Percentiles rank a stretch among this genome's conserved stretches.
Conservation (phyloP, 768 basidiomycete species). For the Peribolospora kevripleyi region DNA sequence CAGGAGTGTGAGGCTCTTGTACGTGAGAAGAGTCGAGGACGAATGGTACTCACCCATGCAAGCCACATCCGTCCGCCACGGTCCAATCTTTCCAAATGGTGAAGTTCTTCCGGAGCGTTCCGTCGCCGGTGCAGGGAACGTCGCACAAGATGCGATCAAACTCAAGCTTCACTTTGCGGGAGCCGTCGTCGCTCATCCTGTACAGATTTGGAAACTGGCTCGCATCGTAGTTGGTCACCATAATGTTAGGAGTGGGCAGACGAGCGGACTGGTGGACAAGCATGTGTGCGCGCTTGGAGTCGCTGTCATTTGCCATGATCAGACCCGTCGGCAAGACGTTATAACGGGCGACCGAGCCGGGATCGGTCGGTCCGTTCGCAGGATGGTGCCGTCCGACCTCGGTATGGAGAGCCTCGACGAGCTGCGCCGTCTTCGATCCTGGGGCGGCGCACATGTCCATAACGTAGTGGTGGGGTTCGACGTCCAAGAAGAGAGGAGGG, state of each 20-base stretch:
- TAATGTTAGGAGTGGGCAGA: constrained; percentile 66
- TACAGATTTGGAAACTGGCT: constrained; percentile 43
- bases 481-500: constrained; percentile 82
- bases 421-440: constrained; percentile 93
- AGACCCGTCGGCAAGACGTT: constrained; percentile 44
- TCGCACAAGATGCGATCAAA: constrained; percentile 91
- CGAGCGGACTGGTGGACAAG: constrained; percentile 94
- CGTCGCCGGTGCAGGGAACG: constrained; percentile 94
- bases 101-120: constrained; percentile 78
- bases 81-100: constrained; percentile 89
- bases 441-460: constrained; percentile 97
- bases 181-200: neutral
- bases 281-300: constrained; percentile 78
- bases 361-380: constrained; percentile 15
- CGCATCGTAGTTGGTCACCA: constrained; percentile 93
- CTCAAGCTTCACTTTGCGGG: constrained; percentile 28
- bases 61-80: constrained; percentile 62
- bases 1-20: neutral
- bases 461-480: constrained; percentile 64
- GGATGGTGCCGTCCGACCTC: constrained; percentile 35
- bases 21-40: neutral
- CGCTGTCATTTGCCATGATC: constrained; percentile 83
- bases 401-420: constrained; percentile 81
- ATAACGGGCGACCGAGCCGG: neutral
- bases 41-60: constrained; percentile 43